phyloP scores from a whole-genome alignment of 352 stramenopile genomes.

The Phytophthora crassamura region DNA sequence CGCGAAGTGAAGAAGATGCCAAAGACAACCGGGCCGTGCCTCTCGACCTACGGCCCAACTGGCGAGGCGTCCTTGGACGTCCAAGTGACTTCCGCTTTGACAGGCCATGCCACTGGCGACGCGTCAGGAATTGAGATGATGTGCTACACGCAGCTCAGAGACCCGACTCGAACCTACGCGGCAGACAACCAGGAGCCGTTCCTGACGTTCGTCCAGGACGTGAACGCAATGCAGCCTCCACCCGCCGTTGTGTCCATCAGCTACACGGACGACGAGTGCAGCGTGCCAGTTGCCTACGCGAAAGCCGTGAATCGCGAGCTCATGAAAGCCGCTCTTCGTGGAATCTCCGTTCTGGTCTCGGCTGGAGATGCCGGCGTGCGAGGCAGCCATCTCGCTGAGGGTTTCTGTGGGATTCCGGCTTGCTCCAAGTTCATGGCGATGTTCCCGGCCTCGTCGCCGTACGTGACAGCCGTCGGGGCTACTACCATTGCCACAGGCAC shows the following conservation, averaged over 20 bases:
- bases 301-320: constrained; percentile 73
- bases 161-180: constrained; percentile 49
- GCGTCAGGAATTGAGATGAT: constrained; percentile 53
- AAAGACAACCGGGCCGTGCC: constrained; percentile 48
- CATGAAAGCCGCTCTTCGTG: constrained; percentile 73
- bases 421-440: constrained; percentile 68
- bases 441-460: constrained; percentile 81
- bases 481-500: constrained; percentile 46
- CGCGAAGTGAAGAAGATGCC: constrained; percentile 26
- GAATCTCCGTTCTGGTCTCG: constrained; percentile 73
- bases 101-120: constrained; percentile 43
- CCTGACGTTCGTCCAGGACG: constrained; percentile 69
- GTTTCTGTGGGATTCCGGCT: constrained; percentile 46
- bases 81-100: constrained; percentile 59
- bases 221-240: constrained; percentile 70
- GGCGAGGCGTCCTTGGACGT: constrained; percentile 79
- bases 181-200: constrained; percentile 87
- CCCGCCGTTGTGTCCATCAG: constrained; percentile 80
- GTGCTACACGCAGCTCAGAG: constrained; percentile 66
- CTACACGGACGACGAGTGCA: constrained; percentile 87
- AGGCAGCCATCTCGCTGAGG: constrained; percentile 53
- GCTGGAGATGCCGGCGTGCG: constrained; percentile 70
- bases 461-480: constrained; percentile 69
- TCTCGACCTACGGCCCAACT: constrained; percentile 42
- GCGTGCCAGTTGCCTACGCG: constrained; percentile 58